Evolutionary conservation across 345 rosid species (phyloP), one percentile per base, ranked within the genome.

Genomic region (Durio zibethinus): DNA sequence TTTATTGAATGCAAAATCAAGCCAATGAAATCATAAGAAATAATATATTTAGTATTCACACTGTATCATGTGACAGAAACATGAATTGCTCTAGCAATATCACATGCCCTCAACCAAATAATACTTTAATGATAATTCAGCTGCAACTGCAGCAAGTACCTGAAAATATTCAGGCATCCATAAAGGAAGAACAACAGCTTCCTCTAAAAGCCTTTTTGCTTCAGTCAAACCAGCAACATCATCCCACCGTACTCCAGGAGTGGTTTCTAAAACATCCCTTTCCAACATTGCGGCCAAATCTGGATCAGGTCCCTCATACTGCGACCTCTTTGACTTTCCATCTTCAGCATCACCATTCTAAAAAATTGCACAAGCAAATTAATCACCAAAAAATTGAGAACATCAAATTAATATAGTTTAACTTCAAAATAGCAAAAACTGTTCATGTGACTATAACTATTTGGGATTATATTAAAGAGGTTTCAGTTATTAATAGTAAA

Each of bases 111-210:
- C 45, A 20, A 45, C 21, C 25, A 52, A 50, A 59, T n/a, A 31
- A 38, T 20, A 38, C 35, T 40, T 20, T 42, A 57, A 74, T 16
- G 40, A 40, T 12, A 80, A 60, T 66, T 78, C 50, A 76, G 48
- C 72, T 56, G 47, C 77, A 71, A 35, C 62, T 57, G 65, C 36
- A 18, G 70, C 76, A 20, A 77, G 65, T 85, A 96, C 99, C 97
- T 94, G 98, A 85, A 97, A 97, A 86, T 97, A 97, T 82, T 97
- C 99, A 35, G 99, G 97, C 98, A 97, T 97, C 99, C 98, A 97
- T 80, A 97, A 78, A 81, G 99, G 99, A 88, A 97, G 99, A 64
- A 97, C 99, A 79, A 97, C 98, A 60, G 99, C 99, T 86, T 97
- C 98, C 88, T 97, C 99, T 72, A 97, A 88, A 80, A 97, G 96